Evolutionary conservation across 768 basidiomycete genomes (phyloP).

Genomic region (Hemileccinum impolitum): DNA sequence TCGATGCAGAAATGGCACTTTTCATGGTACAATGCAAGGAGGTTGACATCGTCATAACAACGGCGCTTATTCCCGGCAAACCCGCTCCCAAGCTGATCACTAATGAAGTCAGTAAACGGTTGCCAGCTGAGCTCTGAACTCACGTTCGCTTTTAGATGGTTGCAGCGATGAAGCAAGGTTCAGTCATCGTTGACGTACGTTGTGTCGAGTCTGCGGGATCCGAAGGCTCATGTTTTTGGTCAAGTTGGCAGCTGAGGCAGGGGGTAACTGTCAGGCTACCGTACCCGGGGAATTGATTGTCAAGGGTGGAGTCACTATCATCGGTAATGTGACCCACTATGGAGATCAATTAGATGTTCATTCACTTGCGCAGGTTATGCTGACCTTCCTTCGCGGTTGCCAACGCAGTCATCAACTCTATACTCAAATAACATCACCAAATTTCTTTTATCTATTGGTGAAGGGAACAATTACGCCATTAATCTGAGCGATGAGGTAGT

Average conservation of each 20-base stretch:
- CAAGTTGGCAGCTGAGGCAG: slow-evolving; percentile 70
- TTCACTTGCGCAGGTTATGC: slow-evolving; percentile 56
- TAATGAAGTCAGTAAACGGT: slow-evolving; percentile 42
- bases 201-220: not conserved
- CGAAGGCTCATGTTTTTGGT: slow-evolving; percentile 15
- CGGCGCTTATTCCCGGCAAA: slow-evolving; percentile 82
- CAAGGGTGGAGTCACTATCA: slow-evolving; percentile 76
- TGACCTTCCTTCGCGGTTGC: slow-evolving; percentile 82
- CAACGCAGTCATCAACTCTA: slow-evolving; percentile 84
- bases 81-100: slow-evolving; percentile 85
- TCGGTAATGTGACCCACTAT: slow-evolving; percentile 45
- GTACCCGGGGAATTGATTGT: slow-evolving; percentile 68
- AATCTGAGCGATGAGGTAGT: slow-evolving; percentile 83
- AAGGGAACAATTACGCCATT: slow-evolving; percentile 57
- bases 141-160: slow-evolving; percentile 51
- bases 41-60: slow-evolving; percentile 87
- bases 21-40: slow-evolving; percentile 88
- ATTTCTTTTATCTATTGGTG: slow-evolving; percentile 78
- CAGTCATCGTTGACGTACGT: slow-evolving; percentile 72
- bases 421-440: slow-evolving; percentile 93
- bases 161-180: slow-evolving; percentile 89
- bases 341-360: slow-evolving; percentile 5
- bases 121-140: not conserved
- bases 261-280: slow-evolving; percentile 87
- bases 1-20: slow-evolving; percentile 83